phyloP scores from a whole-genome alignment of 1,284 basidiomycete genomes.

The Apiotrichum sp. region DNA sequence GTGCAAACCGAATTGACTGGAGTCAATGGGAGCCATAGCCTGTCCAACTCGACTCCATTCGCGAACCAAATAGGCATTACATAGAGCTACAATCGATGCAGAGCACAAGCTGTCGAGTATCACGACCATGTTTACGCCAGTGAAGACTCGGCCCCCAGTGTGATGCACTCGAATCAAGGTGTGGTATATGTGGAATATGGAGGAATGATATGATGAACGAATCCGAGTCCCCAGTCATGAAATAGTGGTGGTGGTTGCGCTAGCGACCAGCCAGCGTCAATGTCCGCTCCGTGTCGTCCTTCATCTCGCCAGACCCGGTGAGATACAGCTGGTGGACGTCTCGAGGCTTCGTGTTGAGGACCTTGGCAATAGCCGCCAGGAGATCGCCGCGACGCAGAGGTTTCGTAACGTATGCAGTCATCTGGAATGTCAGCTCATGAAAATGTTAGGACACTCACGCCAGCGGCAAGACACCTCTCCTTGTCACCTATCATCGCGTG shows the following conservation, averaged over 20 bases:
- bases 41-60: too few species aligned
- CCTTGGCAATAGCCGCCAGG: conserved; percentile 44
- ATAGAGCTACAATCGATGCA: conserved; percentile 2
- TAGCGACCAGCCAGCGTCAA: not conserved
- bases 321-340: not conserved
- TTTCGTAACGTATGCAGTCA: conserved; percentile 20
- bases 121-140: too few species aligned
- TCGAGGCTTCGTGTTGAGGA: conserved; percentile 26
- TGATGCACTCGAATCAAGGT: not conserved
- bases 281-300: conserved; percentile 2
- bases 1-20: conserved; percentile 10
- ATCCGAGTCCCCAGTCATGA: not conserved
- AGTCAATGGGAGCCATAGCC: too few species aligned
- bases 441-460: conserved; percentile 37
- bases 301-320: not conserved
- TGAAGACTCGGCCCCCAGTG: too few species aligned
- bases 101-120: not conserved
- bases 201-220: not conserved
- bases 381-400: conserved; percentile 41
- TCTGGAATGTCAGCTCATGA: not conserved
- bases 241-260: not conserved
- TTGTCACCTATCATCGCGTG: conserved; percentile 86
- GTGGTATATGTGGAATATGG: not conserved
- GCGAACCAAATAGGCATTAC: not conserved
- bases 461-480: conserved; percentile 84